Evolutionary conservation across 495 filamentous ascomycete species (phyloP).

Genomic region (Ramalina intermedia): DNA sequence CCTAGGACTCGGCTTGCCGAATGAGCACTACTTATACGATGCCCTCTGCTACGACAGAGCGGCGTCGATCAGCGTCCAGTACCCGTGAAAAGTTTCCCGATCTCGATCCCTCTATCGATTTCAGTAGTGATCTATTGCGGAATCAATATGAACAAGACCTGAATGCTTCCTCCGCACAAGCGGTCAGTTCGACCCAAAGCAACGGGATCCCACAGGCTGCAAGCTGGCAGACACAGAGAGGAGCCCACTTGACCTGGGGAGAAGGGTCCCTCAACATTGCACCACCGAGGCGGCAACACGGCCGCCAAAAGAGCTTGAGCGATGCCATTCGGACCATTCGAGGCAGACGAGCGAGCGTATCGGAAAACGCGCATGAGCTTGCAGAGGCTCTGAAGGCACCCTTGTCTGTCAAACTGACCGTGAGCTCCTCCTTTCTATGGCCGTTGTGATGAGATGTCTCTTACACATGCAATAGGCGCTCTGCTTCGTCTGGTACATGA

Average conservation of each 20-base stretch:
- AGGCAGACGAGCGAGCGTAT: conserved; percentile 64
- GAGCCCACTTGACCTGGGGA: conserved; percentile 24
- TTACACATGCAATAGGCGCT: conserved; percentile 41
- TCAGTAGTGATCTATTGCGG: neutral
- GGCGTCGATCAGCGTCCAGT: conserved; percentile 12
- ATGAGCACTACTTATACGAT: conserved; percentile 9
- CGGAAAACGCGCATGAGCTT: conserved; percentile 84
- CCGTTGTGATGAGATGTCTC: neutral
- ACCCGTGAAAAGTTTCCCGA: conserved; percentile 15
- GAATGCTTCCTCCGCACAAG: neutral
- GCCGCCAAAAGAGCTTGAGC: conserved; percentile 67
- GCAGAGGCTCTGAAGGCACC: conserved; percentile 83
- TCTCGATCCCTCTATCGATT: conserved; percentile 6
- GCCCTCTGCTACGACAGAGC: conserved; percentile 12
- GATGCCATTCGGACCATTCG: conserved; percentile 73
- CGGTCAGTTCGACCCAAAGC: conserved; percentile 11
- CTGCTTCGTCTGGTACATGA: conserved; percentile 83
- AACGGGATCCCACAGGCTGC: conserved; percentile 19
- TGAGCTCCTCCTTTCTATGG: conserved; percentile 26
- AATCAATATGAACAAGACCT: neutral
- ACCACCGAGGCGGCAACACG: conserved; percentile 35
- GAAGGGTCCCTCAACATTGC: conserved; percentile 32
- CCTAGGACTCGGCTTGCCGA: neutral
- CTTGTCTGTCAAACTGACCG: conserved; percentile 71
- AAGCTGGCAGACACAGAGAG: conserved; percentile 38